Base-by-base conservation (phyloP, 805 yeast species). In the Barnettozyma siamensis region DNA sequence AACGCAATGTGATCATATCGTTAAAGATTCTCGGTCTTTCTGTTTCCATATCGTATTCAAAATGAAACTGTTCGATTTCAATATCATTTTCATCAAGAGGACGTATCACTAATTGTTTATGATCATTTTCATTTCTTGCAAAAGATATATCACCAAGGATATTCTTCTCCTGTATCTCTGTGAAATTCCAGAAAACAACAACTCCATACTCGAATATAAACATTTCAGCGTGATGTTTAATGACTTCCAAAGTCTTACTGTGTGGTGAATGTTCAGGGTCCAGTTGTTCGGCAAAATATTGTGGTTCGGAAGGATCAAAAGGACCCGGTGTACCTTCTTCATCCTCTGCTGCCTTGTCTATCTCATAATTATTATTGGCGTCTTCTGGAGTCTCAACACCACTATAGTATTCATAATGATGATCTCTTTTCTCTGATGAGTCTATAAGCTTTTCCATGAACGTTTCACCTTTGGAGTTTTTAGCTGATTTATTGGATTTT, bases 141-240 rank as follows among this genome's bases (percentile, higher is more conserved):
- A 74, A 74, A 30, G 77, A 83, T 48, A 93, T 69, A 57, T 93
- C 99, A 1, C 97, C 98, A 41, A 93, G 70, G 16, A 93, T 78
- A 54, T 91, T 93, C 65, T 88, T 88, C 55, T 93, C 99, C 57
- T 93, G 96, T 7, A 76, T 70, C 57, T 88, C 96, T 3, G 91
- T 79, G 53, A 93, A 88, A 57, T 93, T 93, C 99, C 99, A 93
- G 56, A 93, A 89, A 17, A 93, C 97, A n/a, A 93, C 88, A 12
- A 91, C 95, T 17, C 99, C 99, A 59, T 93, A 93, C 40, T 78
- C 80, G 58, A 91, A 79, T 12, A 93, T 75, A 55, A 93, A 93
- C 70, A 93, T 73, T 55, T 91, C 98, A 0, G 96, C 91, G 58
- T 81, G 86, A 35, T 61, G 62, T 38, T 57, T 51, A n/a, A 51